Conservation (phyloP, 495 filamentous ascomycete genomes). For the Penicillium canariense region DNA sequence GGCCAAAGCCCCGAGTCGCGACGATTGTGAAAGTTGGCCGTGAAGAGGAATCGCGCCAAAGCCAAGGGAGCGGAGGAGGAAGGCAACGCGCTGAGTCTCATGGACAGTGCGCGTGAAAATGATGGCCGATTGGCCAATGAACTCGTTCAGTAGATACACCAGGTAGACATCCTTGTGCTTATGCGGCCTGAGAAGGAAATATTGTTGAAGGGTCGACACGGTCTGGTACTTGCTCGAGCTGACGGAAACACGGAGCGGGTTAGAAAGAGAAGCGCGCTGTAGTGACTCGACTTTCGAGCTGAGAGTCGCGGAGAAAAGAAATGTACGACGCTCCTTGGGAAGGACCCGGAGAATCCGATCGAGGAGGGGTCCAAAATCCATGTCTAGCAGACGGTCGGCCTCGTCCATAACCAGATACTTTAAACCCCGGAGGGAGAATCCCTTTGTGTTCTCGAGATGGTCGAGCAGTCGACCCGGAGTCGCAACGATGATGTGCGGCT, state of each 20-base stretch:
- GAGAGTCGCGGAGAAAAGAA: conserved; percentile 93
- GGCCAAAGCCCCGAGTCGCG: conserved; percentile 77
- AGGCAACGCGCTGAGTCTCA: conserved; percentile 80
- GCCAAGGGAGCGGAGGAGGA: conserved; percentile 75
- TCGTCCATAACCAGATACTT: conserved; percentile 95
- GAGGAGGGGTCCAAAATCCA: conserved; percentile 89
- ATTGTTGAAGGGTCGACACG: conserved; percentile 78
- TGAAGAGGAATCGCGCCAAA: conserved; percentile 88
- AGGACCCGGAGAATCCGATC: conserved; percentile 92
- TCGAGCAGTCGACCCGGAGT: conserved; percentile 90
- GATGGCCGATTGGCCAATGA: conserved; percentile 77
- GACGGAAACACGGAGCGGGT: conserved; percentile 75
- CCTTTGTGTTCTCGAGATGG: conserved; percentile 95
- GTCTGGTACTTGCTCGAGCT: conserved; percentile 77
- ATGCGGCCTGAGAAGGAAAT: conserved; percentile 80
- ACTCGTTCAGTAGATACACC: conserved; percentile 80
- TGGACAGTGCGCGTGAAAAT: conserved; percentile 92
- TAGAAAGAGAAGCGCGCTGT: conserved; percentile 80
- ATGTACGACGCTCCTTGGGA: conserved; percentile 74
- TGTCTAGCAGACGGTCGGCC: conserved; percentile 86
- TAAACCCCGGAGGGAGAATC: conserved; percentile 74
- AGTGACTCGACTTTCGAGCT: conserved; percentile 87
- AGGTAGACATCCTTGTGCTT: conserved; percentile 91
- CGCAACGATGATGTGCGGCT: conserved; percentile 80
- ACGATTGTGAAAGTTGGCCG: conserved; percentile 80